Conservation (phyloP, 345 rosid species). For the Carallia pectinifolia region DNA sequence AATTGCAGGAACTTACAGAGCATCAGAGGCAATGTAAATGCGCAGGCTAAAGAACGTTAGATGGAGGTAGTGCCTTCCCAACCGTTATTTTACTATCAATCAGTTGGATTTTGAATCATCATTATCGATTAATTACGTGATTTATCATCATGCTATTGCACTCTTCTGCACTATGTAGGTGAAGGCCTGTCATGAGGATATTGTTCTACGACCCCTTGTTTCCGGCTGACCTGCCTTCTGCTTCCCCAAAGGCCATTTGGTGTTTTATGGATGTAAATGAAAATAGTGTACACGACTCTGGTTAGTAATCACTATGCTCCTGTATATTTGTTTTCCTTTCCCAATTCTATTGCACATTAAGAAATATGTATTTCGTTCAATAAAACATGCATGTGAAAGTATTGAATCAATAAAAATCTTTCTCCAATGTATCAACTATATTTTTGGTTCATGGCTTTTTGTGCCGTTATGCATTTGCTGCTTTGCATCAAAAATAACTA, state of each 20-base stretch:
- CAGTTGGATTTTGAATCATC: slow-evolving; percentile 5
- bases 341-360: not conserved
- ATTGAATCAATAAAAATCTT: not conserved
- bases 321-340: not conserved
- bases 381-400: not conserved
- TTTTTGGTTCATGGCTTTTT: too few relatives aligned
- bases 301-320: not conserved
- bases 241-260: slow-evolving; percentile 4
- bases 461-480: too few relatives aligned
- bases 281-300: slow-evolving; percentile 8
- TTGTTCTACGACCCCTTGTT: slow-evolving; percentile 10
- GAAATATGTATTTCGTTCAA: not conserved
- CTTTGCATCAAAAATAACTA: too few relatives aligned
- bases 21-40: slow-evolving; percentile 69
- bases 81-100: slow-evolving; percentile 1
- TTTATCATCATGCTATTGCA: slow-evolving; percentile 3
- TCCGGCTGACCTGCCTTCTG: slow-evolving; percentile 7
- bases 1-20: slow-evolving; percentile 67
- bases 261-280: slow-evolving; percentile 21
- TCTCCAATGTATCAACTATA: too few relatives aligned
- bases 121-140: slow-evolving; percentile 5
- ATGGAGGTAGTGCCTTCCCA: slow-evolving; percentile 10
- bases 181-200: slow-evolving; percentile 10
- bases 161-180: slow-evolving; percentile 13
- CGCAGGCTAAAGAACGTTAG: slow-evolving; percentile 43